phyloP scores from a whole-genome alignment of 495 filamentous ascomycete species.

The Tuber calosporum region DNA sequence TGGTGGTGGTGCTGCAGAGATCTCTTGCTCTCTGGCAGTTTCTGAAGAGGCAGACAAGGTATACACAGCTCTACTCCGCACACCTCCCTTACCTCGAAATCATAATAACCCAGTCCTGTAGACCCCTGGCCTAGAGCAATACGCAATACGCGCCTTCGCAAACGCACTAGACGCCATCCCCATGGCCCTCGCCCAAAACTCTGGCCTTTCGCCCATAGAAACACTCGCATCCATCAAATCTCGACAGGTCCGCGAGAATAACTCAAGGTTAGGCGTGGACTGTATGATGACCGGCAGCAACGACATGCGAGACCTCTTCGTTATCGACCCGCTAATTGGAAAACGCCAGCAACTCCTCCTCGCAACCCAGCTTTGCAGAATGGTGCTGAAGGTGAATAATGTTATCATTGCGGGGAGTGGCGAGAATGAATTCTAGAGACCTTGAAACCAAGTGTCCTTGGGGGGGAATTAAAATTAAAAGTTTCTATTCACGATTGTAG shows the following conservation, averaged over 20 bases:
- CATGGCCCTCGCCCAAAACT: slow-evolving; percentile 97
- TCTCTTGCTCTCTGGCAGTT: slow-evolving; percentile 92
- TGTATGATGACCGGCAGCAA: slow-evolving; percentile 94
- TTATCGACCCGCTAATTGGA: slow-evolving; percentile 94
- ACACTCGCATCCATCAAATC: slow-evolving; percentile 92
- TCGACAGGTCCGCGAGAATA: slow-evolving; percentile 84
- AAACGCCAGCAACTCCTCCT: slow-evolving; percentile 95
- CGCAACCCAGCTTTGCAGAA: slow-evolving; percentile 93
- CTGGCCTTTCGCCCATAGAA: slow-evolving; percentile 88
- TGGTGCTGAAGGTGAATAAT: slow-evolving; percentile 97
- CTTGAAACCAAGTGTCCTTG: not conserved
- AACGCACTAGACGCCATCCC: slow-evolving; percentile 91
- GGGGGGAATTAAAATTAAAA: not conserved
- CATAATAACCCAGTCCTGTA: slow-evolving; percentile 36
- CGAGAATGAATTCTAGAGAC: slow-evolving; percentile 76
- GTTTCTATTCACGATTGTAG: slow-evolving; percentile 2
- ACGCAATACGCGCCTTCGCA: slow-evolving; percentile 95
- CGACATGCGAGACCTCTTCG: slow-evolving; percentile 94
- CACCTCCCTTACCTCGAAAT: not conserved
- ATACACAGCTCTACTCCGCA: slow-evolving; percentile 9
- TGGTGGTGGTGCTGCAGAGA: slow-evolving; percentile 93
- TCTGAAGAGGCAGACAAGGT: slow-evolving; percentile 90
- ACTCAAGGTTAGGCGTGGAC: slow-evolving; percentile 81
- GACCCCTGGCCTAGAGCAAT: slow-evolving; percentile 93
- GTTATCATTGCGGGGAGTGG: slow-evolving; percentile 92